Percentiles rank a stretch among this genome's conserved stretches.
These are phyloP conservation scores for Crepidotus variabilis DNA, from an alignment of 768 basidiomycete genomes.

Conservation along the genomic window DNA sequence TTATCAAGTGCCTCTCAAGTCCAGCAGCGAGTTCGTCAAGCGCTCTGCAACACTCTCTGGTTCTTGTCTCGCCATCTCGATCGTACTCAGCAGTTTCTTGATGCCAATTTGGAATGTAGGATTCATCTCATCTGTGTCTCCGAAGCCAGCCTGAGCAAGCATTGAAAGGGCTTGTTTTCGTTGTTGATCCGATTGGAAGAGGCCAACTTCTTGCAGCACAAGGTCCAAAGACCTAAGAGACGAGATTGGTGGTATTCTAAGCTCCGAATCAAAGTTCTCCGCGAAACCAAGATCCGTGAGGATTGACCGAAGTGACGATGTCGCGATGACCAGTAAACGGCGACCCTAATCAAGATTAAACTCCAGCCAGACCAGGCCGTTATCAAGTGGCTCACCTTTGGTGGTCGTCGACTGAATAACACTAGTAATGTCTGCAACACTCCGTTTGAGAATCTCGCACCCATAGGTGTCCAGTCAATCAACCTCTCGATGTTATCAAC, in stretches of 20 bases:
- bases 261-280: slow-evolving; percentile 87
- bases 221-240: slow-evolving; percentile 66
- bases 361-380: background rate
- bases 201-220: slow-evolving; percentile 73
- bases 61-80: slow-evolving; percentile 98
- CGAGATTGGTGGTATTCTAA: slow-evolving; percentile 80
- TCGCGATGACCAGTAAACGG: slow-evolving; percentile 87
- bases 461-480: slow-evolving; percentile 95
- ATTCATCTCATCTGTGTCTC: slow-evolving; percentile 37
- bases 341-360: slow-evolving; percentile 56
- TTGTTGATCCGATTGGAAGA: slow-evolving; percentile 62
- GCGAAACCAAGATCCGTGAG: slow-evolving; percentile 84
- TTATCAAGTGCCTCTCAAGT: slow-evolving; percentile 28
- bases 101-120: slow-evolving; percentile 77
- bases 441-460: slow-evolving; percentile 92
- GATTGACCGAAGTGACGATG: slow-evolving; percentile 84
- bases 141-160: slow-evolving; percentile 73
- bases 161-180: slow-evolving; percentile 56
- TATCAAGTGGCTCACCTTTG: slow-evolving; percentile 58
- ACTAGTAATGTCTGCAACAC: slow-evolving; percentile 91
- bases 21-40: slow-evolving; percentile 61
- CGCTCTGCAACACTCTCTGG: slow-evolving; percentile 78
- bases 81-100: slow-evolving; percentile 85
- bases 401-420: slow-evolving; percentile 82
- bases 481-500: slow-evolving; percentile 93